Base-by-base conservation (phyloP, 176 grass and related monocot genomes). In the Carex myosuroides region DNA sequence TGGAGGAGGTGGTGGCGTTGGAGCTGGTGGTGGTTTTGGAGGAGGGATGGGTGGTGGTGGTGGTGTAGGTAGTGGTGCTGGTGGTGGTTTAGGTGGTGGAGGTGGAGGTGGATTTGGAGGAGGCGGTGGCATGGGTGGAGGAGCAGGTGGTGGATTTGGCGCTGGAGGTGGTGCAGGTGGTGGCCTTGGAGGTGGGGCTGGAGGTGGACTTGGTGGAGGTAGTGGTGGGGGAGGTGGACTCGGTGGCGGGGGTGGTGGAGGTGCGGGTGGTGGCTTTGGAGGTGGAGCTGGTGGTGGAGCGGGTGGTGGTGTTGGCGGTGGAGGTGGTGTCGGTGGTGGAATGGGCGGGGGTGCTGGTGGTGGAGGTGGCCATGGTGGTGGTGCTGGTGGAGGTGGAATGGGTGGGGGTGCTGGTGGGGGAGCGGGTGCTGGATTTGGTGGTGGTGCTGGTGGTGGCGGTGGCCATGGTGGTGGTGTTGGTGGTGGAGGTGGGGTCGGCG, bases 191-290 rank as follows among this genome's bases (percentile, higher is more conserved):
- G 65, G 65, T 12, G 35, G 16, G 17, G 65, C 67, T 44, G 65
- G 41, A 18, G 64, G 81, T 13, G 82, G 83, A 1, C 17, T 18
- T 32, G 84, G 84, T 18, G 84, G 74, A 37, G 60, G 50, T 0
- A 89, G 88, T 0, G 58, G 9, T 33, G 89, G 89, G 0, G 60
- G 17, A 0, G 86, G 86, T 8, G 81, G 18, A 8, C 79, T 79
- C 1, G 44, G 44, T 46, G 44, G 44, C 1, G 86, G 89, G 35
- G 41, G 1, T 0, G 83, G 71, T 0, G 66, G 79, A 58, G 1
- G 62, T 1, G 0, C 8, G 0, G 74, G 87, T 6, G 86, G 61
- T 8, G 61, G 85, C 0, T 21, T 62, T 14, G 74, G 73, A 26
- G 56, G 66, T 1, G 82, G 87, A 46, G 44, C 44, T 10, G 65